Evolutionary conservation across 2,329 filamentous ascomycete genomes (phyloP), one percentile per base, ranked within the genome.

Genomic region (Aspergillus pseudonomiae): DNA sequence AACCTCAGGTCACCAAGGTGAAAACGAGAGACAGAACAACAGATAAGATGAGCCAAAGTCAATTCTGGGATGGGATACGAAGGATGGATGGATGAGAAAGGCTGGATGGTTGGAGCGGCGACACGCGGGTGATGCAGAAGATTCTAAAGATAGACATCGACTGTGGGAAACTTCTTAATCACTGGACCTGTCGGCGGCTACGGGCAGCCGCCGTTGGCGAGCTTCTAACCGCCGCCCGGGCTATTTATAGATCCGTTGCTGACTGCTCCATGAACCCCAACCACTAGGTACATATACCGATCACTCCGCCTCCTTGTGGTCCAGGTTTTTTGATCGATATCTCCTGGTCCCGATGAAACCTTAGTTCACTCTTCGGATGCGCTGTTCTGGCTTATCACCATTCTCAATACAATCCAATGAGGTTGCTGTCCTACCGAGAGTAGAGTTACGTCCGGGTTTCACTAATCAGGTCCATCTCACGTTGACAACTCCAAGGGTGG

Each of bases 131-230:
- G 62, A 67, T 71, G 63, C 71, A 74, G 68, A 74, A 68, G 67
- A 74, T 74, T 69, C 73, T 75, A 71, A 77, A 73, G 70, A 75
- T 74, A 74, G 71, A 69, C 63, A 57, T 46, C 43, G 36, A 56
- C 45, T 58, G 61, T 58, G 61, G 56, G 61, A 59, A 58, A 57
- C 52, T 55, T 55, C 52, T 55, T 21, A 55, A 55, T 36, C 52
- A 55, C 34, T 55, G 32, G 34, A 36, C 52, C 52, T 55, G 52
- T 55, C 52, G 53, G 60, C 64, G 61, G 59, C 54, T 57, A 63
- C 32, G 56, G 36, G 28, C 60, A 57, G 43, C 64, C 64, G 64
- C 61, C 61, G 58, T 63, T 63, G 56, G 32, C 58, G 48, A 60
- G 36, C 39, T n/a, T 45, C 54, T 61, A 63, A 58, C 59, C 61